Conservation (phyloP, 805 yeast genomes). For the Nematodospora valgi region DNA sequence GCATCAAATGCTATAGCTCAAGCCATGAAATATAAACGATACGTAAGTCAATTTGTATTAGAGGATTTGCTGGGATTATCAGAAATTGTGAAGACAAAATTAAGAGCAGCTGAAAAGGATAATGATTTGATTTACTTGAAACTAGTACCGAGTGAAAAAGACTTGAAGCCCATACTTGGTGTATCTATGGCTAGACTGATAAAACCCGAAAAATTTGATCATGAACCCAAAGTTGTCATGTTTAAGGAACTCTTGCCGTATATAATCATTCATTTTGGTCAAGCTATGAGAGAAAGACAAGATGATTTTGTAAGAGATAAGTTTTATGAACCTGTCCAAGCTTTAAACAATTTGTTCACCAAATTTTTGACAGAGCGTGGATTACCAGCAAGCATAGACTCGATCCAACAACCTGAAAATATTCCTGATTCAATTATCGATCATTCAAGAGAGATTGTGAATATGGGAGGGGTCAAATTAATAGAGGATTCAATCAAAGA, state of each 20-base stretch:
- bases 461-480: slow-evolving; percentile 48
- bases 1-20: slow-evolving; percentile 37
- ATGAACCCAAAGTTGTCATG: slow-evolving; percentile 24
- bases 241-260: slow-evolving; percentile 68
- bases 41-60: slow-evolving; percentile 40
- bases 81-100: slow-evolving; percentile 39
- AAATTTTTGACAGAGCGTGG: slow-evolving; percentile 44
- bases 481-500: slow-evolving; percentile 44
- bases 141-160: slow-evolving; percentile 47
- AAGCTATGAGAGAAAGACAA: slow-evolving; percentile 66
- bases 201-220: slow-evolving; percentile 17
- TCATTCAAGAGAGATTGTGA: slow-evolving; percentile 51
- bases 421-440: slow-evolving; percentile 57
- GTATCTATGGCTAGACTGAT: slow-evolving; percentile 56
- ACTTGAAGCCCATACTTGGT: slow-evolving; percentile 41
- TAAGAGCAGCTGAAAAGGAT: slow-evolving; percentile 64
- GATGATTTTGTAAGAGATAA: slow-evolving; percentile 48
- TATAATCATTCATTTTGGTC: slow-evolving; percentile 59
- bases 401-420: slow-evolving; percentile 52
- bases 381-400: slow-evolving; percentile 63
- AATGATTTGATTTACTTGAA: slow-evolving; percentile 78
- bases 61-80: slow-evolving; percentile 53
- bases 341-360: slow-evolving; percentile 43
- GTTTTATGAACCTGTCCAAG: slow-evolving; percentile 43
- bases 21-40: slow-evolving; percentile 39